Percentiles rank a stretch among this genome's conserved stretches.
These are phyloP conservation scores for Penicillium janthinellum DNA, from an alignment of 2,329 filamentous ascomycete species.

Conservation along the genomic window DNA sequence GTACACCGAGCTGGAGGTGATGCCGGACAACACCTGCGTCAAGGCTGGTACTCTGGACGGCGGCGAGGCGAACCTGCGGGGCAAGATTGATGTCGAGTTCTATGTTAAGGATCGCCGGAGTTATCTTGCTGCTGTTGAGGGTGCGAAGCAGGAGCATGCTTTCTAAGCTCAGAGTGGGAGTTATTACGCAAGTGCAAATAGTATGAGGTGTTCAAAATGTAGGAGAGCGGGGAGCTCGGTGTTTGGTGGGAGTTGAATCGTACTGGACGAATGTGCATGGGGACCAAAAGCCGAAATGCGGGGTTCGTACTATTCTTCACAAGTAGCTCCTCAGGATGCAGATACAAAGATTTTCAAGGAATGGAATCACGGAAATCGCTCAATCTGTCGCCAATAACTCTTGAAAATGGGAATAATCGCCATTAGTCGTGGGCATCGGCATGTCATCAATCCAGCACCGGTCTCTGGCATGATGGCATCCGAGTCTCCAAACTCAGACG, in stretches of 20 bases:
- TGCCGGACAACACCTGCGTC: constrained; percentile 54
- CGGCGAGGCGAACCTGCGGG: constrained; percentile 47
- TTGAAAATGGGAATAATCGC: not conserved
- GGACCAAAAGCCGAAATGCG: not conserved
- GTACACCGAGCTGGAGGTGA: constrained; percentile 56
- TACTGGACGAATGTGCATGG: not conserved
- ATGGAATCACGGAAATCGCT: not conserved
- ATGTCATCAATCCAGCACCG: not conserved
- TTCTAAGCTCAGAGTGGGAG: constrained; percentile 13
- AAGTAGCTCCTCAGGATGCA: not conserved
- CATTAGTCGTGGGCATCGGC: not conserved
- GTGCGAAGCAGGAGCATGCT: constrained; percentile 51
- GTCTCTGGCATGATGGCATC: too few species aligned
- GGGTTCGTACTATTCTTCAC: not conserved
- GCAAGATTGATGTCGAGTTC: constrained; percentile 54
- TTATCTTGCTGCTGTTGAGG: constrained; percentile 48
- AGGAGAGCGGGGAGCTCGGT: not conserved
- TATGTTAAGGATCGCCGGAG: constrained; percentile 54
- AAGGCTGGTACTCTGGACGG: constrained; percentile 57
- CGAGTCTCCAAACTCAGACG: not conserved
- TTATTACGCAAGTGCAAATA: not conserved
- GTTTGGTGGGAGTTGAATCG: not conserved
- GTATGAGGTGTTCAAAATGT: not conserved
- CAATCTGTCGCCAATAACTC: too few species aligned
- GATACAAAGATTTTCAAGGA: not conserved